Evolutionary conservation across 1,284 basidiomycete species (phyloP), one percentile per base, ranked within the genome.

Genomic region (Papiliotrema terrestris): DNA sequence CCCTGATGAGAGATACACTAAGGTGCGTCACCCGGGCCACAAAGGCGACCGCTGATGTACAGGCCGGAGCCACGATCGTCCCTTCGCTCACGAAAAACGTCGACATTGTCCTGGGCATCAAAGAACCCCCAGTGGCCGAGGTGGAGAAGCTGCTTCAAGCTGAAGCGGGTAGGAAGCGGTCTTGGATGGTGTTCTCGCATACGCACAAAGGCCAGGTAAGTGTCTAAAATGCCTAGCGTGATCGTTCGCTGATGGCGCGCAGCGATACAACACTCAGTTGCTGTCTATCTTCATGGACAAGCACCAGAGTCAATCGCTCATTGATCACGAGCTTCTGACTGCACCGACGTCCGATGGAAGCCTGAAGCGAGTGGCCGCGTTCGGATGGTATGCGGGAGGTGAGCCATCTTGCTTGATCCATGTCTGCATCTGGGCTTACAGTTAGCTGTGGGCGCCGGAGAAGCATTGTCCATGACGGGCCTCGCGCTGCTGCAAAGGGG

Each of bases 321-420:
- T 95, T 59, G 91, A 95, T 72, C 92, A 89, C 67, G 91, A 94
- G 66, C 82, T 93, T 3, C 77, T 95, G 25, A 86, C 84, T 1
- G 82, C 61, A 0, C 66, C 66, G 3, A 56, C 49, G 1, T 52
- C 52, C 22, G 58, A 63, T 14, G 60, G 62, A 20, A 52, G 80
- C 37, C 85, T 87, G 11, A 88, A 88, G 71, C 79, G 91, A 20
- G 88, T 87, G 0, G 89, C 92, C 13, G 91, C 86, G 0, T 93
- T 94, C 75, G 91, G 91, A 0, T 90, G 86, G 85, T 90, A 85
- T 65, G 90, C 91, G 1, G 90, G 91, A 71, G 87, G 88, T 89
- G 53, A 55, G 82, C 74, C 42, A 8, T 20, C 5, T 32, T 5
- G 29, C 29, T 41, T 35, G 15, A 23, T 14, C 17, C 29, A 45